Conservation (phyloP, 108 stramenopile species). For the Cyclotella kingstonii region DNA sequence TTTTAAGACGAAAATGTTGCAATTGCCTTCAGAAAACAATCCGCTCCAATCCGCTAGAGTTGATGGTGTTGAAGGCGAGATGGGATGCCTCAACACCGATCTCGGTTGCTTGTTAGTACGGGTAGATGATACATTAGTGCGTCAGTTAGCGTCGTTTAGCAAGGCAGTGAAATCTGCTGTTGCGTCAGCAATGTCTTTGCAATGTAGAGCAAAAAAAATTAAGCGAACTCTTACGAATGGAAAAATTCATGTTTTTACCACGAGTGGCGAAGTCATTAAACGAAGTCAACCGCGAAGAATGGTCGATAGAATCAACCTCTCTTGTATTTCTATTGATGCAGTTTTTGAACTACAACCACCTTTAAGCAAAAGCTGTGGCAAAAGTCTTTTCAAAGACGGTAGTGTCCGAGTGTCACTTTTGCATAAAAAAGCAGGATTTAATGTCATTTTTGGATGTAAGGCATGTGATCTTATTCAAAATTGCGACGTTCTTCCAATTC, state of each 20-base stretch:
- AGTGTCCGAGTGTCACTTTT: constrained; percentile 23
- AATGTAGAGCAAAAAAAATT: constrained; percentile 5
- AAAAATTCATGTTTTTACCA: background rate
- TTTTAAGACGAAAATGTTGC: constrained; percentile 15
- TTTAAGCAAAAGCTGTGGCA: background rate
- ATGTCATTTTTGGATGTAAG: background rate
- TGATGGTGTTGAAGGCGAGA: background rate
- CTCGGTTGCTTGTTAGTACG: constrained; percentile 8
- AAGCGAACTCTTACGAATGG: constrained; percentile 7
- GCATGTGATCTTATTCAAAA: background rate
- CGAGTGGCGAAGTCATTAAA: background rate
- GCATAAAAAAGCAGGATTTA: constrained; percentile 4
- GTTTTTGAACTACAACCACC: constrained; percentile 21
- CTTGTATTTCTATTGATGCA: constrained; percentile 18
- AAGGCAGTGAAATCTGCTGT: constrained; percentile 2
- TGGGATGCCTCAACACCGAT: background rate
- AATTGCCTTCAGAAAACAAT: background rate
- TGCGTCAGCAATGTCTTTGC: constrained; percentile 5
- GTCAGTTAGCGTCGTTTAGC: constrained; percentile 1
- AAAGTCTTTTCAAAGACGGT: background rate
- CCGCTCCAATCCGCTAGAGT: background rate
- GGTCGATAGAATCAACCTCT: constrained; percentile 17
- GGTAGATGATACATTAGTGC: constrained; percentile 5
- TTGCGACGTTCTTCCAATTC: constrained; percentile 4
- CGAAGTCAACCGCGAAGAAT: background rate